These are phyloP conservation scores for Euphorbia peplus DNA, from an alignment of 345 rosid species.

Conservation along the genomic window DNA sequence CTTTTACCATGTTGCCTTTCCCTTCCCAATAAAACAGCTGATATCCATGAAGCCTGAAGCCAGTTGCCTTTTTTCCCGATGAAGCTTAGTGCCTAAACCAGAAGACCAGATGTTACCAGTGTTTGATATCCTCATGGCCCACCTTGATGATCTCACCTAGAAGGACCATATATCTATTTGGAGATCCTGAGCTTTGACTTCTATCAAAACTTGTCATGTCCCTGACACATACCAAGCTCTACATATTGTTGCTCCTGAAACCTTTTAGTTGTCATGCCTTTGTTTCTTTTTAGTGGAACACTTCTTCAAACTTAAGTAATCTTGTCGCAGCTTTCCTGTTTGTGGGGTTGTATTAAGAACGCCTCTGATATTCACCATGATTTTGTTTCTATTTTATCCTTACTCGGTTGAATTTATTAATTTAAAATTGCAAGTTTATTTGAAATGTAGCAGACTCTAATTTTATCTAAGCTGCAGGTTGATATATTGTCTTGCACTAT, in stretches of 20 bases:
- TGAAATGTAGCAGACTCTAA: slow-evolving; percentile 9
- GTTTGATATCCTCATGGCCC: slow-evolving; percentile 61
- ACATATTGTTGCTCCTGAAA: slow-evolving; percentile 42
- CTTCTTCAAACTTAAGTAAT: slow-evolving; percentile 25
- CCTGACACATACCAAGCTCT: slow-evolving; percentile 64
- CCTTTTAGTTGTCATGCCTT: slow-evolving; percentile 50
- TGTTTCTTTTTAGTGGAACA: slow-evolving; percentile 26
- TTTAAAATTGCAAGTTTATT: slow-evolving; percentile 6
- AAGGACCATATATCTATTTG: slow-evolving; percentile 59
- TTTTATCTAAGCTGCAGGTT: slow-evolving; percentile 19
- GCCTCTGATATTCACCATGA: slow-evolving; percentile 9
- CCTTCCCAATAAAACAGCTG: slow-evolving; percentile 84
- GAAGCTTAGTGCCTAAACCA: slow-evolving; percentile 77
- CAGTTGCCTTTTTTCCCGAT: slow-evolving; percentile 62
- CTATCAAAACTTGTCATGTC: slow-evolving; percentile 48
- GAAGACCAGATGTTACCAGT: slow-evolving; percentile 94
- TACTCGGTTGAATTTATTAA: slow-evolving; percentile 11
- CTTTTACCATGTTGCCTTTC: slow-evolving; percentile 71
- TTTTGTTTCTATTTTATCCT: slow-evolving; percentile 13
- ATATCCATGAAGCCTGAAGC: slow-evolving; percentile 91
- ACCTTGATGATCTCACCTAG: slow-evolving; percentile 70
- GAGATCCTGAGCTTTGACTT: slow-evolving; percentile 40
- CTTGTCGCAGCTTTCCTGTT: slow-evolving; percentile 34
- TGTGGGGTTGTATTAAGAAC: slow-evolving; percentile 33
- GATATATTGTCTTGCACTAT: slow-evolving; percentile 1